phyloP scores from a whole-genome alignment of 2,329 filamentous ascomycete species.

The Didymella pomorum region DNA sequence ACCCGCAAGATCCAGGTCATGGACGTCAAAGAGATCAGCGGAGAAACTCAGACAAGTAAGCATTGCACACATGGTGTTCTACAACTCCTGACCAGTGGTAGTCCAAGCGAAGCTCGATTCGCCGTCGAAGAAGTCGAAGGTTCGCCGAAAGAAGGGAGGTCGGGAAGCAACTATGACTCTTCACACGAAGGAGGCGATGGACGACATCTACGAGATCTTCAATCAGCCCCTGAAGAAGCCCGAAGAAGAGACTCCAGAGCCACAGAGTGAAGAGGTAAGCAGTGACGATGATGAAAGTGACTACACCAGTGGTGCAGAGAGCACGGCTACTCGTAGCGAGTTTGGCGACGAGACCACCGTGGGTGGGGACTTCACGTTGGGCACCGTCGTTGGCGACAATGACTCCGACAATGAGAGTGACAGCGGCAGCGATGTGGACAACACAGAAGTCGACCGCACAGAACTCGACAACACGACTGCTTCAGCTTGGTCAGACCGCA shows the following conservation, averaged over 20 bases:
- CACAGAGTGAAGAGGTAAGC: conserved; percentile 71
- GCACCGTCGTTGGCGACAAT: conserved; percentile 45
- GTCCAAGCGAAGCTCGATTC: conserved; percentile 95
- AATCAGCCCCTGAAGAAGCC: conserved; percentile 77
- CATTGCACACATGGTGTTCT: conserved; percentile 21
- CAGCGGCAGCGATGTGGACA: conserved; percentile 52
- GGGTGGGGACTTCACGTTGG: conserved; percentile 58
- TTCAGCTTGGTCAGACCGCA: conserved; percentile 91
- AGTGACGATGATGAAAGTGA: conserved; percentile 67
- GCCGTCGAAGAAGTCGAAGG: conserved; percentile 77
- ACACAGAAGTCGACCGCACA: conserved; percentile 32
- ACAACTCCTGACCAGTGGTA: conserved; percentile 50
- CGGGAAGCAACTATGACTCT: conserved; percentile 96
- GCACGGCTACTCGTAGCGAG: conserved; percentile 79
- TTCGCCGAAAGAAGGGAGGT: conserved; percentile 75
- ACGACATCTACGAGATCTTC: conserved; percentile 97
- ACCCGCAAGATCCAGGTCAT: conserved; percentile 74
- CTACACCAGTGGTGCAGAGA: conserved; percentile 87
- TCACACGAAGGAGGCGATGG: conserved; percentile 91
- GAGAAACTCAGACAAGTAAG: conserved; percentile 89
- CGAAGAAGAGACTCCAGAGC: conserved; percentile 56
- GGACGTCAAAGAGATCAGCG: conserved; percentile 71
- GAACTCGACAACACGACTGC: conserved; percentile 55
- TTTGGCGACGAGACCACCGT: conserved; percentile 68
- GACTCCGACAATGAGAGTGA: conserved; percentile 56